phyloP scores from a whole-genome alignment of 1,139 yeast species.

The Sugiyamaella pinicola region DNA sequence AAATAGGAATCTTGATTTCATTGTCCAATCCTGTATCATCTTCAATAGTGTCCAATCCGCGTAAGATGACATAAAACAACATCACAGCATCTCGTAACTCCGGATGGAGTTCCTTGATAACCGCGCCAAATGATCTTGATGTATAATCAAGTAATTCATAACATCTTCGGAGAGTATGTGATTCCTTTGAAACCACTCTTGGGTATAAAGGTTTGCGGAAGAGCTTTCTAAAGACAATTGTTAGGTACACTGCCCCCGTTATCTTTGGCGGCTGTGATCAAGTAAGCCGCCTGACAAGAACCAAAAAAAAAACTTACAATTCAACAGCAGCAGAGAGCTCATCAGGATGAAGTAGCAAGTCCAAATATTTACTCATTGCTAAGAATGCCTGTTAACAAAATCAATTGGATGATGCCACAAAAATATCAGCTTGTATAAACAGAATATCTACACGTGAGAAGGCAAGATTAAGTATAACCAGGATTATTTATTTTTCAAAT shows the following conservation, averaged over 20 bases:
- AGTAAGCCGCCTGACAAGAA: too few relatives aligned
- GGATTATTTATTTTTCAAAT: too few relatives aligned
- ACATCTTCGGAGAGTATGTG: conserved; percentile 61
- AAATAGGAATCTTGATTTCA: conserved; percentile 68
- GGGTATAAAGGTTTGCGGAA: conserved; percentile 53
- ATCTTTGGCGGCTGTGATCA: too few relatives aligned
- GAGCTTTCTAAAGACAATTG: conserved; percentile 31
- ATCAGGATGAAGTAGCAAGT: conserved; percentile 67
- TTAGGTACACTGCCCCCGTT: conserved; percentile 4
- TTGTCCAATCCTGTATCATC: conserved; percentile 91
- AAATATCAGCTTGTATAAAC: too few relatives aligned
- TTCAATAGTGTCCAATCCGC: conserved; percentile 95
- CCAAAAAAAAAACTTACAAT: conserved; percentile 42
- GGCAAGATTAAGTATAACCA: too few relatives aligned
- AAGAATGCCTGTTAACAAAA: too few relatives aligned
- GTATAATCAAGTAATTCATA: conserved; percentile 67
- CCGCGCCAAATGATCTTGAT: conserved; percentile 91
- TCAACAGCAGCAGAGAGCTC: conserved; percentile 73
- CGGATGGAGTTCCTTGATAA: conserved; percentile 87
- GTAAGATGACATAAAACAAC: conserved; percentile 79
- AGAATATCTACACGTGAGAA: too few relatives aligned
- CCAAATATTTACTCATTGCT: conserved; percentile 65
- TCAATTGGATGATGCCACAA: too few relatives aligned
- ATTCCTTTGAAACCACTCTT: conserved; percentile 48
- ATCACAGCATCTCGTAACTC: conserved; percentile 76